phyloP scores from a whole-genome alignment of 2,329 filamentous ascomycete species.

The Cadophora luteo-olivacea region DNA sequence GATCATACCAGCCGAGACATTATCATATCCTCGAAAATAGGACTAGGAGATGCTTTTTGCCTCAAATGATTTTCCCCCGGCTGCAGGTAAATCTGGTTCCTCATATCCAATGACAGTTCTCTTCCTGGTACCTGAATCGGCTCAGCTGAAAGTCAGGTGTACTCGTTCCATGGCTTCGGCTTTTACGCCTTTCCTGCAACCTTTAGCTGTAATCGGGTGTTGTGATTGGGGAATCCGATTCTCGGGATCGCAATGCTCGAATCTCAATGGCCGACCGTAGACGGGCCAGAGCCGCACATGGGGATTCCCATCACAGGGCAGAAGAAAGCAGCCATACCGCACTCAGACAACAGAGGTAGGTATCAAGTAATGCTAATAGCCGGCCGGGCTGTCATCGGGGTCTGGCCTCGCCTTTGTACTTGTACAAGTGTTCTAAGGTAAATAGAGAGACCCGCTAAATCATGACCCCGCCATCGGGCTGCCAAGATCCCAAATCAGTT shows the following conservation, averaged over 20 bases:
- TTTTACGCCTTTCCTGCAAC: not conserved
- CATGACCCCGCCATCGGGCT: slow-evolving; percentile 3
- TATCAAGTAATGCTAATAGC: too few species aligned
- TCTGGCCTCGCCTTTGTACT: not conserved
- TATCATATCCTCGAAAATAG: too few species aligned
- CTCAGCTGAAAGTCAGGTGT: not conserved
- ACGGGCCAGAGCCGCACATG: not conserved
- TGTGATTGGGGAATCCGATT: not conserved
- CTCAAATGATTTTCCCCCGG: too few species aligned
- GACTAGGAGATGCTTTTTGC: too few species aligned
- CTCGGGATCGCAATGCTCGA: not conserved
- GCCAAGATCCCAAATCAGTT: slow-evolving; percentile 4
- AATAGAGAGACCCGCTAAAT: too few species aligned
- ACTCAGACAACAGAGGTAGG: not conserved
- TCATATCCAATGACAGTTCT: too few species aligned
- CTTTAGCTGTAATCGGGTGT: not conserved
- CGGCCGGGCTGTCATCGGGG: too few species aligned
- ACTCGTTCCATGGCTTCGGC: not conserved
- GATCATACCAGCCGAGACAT: too few species aligned
- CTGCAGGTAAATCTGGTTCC: too few species aligned
- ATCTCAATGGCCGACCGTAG: not conserved
- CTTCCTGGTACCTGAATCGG: not conserved
- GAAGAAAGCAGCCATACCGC: too few species aligned
- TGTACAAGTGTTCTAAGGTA: too few species aligned
- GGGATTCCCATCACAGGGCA: too few species aligned